Conservation (phyloP, 2,329 filamentous ascomycete genomes). For the Curvularia lunata region DNA sequence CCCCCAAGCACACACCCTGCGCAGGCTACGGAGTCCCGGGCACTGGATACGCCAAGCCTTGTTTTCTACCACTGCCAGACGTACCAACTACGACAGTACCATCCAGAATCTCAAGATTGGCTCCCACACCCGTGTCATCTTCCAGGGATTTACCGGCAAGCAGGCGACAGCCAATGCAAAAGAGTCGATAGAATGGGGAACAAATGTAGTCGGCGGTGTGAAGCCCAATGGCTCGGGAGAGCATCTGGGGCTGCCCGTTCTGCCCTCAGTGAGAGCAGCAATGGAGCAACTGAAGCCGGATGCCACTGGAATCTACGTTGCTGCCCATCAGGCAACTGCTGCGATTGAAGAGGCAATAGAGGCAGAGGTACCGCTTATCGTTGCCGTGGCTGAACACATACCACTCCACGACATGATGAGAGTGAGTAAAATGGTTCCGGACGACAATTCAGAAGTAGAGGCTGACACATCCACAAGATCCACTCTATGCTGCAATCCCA, state of each 20-base stretch:
- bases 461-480: slow-evolving; percentile 58
- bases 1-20: slow-evolving; percentile 20
- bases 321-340: slow-evolving; percentile 72
- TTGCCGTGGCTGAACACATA: slow-evolving; percentile 81
- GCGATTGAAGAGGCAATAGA: slow-evolving; percentile 83
- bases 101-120: slow-evolving; percentile 71
- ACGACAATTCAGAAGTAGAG: neutral
- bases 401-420: slow-evolving; percentile 79
- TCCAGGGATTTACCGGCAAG: slow-evolving; percentile 73
- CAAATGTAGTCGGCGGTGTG: slow-evolving; percentile 79
- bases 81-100: slow-evolving; percentile 64
- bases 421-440: slow-evolving; percentile 52
- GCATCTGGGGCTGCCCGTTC: slow-evolving; percentile 74
- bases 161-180: slow-evolving; percentile 76
- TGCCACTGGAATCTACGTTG: slow-evolving; percentile 80
- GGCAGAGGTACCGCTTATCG: slow-evolving; percentile 77
- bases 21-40: slow-evolving; percentile 8
- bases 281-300: slow-evolving; percentile 74
- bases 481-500: slow-evolving; percentile 75
- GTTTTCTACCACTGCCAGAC: slow-evolving; percentile 40
- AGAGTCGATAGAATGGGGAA: slow-evolving; percentile 78
- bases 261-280: slow-evolving; percentile 72
- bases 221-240: slow-evolving; percentile 73
- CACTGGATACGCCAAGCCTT: slow-evolving; percentile 17
- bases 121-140: slow-evolving; percentile 69